Evolutionary conservation across 805 yeast species (phyloP), one percentile per base, ranked within the genome.

Genomic region (Pichia manshurica): DNA sequence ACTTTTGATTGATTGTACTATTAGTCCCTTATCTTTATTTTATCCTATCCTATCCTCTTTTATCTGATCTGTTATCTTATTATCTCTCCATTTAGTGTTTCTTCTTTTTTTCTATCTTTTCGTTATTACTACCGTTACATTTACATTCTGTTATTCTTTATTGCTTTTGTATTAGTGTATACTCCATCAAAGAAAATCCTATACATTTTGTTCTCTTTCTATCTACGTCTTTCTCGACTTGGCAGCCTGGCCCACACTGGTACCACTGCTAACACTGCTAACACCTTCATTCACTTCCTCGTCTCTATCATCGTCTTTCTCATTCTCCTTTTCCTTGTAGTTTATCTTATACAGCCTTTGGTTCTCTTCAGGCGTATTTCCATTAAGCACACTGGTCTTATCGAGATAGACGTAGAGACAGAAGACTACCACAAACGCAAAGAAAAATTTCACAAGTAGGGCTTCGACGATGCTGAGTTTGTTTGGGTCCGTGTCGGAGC

Each of bases 321-420:
- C 42, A 7, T 25, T 10, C 29, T 25, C 29, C 29, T 25, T 25
- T 10, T 25, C 29, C n/a, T 20, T 23, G 29, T 43, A 43, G n/a
- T 23, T 35, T 23, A 20, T 31, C 15, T 39, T 47, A n/a, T 47
- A 39, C 19, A 51, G 33, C 21, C 36, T 50, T 17, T 44, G 45
- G 25, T 58, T 60, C 41, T 56, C 59, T 40, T 55, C 57, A 2
- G 58, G 56, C 1, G 57, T 46, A 16, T 50, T 49, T 3, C 44
- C 55, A 38, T 59, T 58, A 9, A 58, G 46, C 3, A 52, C 48
- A 7, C 59, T 53, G 0, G 51, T 52, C 42, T 52, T 56, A 40
- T 63, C 65, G 29, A 58, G 51, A 41, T 58, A 58, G 21, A 59
- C 52, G 36, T 55, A 61, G 2, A 52, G 44, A 21, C 45, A 25